Evolutionary conservation across 441 rosid genomes (phyloP), one percentile per base, ranked within the genome.

Genomic region (Populus hybrid): DNA sequence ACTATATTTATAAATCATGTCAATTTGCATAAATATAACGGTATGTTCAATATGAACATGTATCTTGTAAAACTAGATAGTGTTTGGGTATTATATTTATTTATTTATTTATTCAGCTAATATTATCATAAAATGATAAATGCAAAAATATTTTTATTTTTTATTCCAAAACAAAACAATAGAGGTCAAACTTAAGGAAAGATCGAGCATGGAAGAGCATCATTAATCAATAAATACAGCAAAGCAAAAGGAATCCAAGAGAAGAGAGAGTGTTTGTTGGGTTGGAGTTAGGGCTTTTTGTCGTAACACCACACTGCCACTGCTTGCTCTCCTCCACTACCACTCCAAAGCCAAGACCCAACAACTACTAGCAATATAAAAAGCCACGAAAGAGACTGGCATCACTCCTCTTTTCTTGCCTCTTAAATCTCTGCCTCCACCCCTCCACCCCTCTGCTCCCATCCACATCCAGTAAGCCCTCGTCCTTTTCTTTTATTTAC

Each of bases 231-330:
- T 77, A 82, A 76, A 80, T 84, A 77, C 73, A 79, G 83, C 75
- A 74, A 66, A 76, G 83, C 78, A 70, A 80, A 85, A 46, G 20
- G 77, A 72, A 81, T 81, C 87, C 18, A 70, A 82, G 83, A 78
- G 69, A 72, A 81, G 83, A 79, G 69, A 46, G 57, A 46, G 57
- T 46, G 57, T 46, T 14, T 12, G 57, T 46, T 46, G 57, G 81
- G 57, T 46, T 46, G 57, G 81, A 83, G 89, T 14, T 88, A 91
- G 91, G 95, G 93, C 91, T 87, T 85, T 78, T 28, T 32, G 77
- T 67, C 67, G 68, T 67, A 20, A 16, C 57, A 14, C 18, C 57
- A 14, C 57, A 46, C 20, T 14, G 5, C 20, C 2, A 12, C 12
- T 4, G 16, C 57, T 12, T 46, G 20, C 57, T 46, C 57, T 14